A percentile compares a stretch with the other conserved stretches of the same genome.
Conservation (phyloP, 148 eudicot genomes). For the Nyssa sinensis region DNA sequence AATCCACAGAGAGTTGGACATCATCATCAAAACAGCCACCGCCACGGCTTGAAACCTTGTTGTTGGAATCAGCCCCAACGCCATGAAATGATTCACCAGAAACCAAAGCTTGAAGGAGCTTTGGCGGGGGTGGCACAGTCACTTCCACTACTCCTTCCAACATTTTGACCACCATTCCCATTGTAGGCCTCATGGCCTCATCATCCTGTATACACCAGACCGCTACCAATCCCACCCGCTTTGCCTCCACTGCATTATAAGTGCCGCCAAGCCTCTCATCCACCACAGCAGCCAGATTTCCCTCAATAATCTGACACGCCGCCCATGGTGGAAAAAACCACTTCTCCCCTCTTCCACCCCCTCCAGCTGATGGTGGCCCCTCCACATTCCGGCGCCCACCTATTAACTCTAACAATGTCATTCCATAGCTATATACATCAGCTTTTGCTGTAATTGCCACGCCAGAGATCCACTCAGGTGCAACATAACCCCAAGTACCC, state of each 20-base stretch:
- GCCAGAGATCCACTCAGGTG: slow-evolving; percentile 90
- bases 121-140: slow-evolving; percentile 64
- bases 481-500: slow-evolving; percentile 86
- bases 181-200: slow-evolving; percentile 59
- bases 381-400: slow-evolving; percentile 76
- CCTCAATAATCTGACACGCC: slow-evolving; percentile 46
- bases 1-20: slow-evolving; percentile 17
- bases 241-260: slow-evolving; percentile 47
- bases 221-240: slow-evolving; percentile 58
- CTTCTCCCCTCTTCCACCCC: slow-evolving; percentile 37
- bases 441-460: slow-evolving; percentile 74
- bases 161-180: slow-evolving; percentile 87
- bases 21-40: slow-evolving; percentile 23
- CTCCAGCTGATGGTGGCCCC: slow-evolving; percentile 42
- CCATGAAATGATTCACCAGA: slow-evolving; percentile 73
- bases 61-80: slow-evolving; percentile 35
- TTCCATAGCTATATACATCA: slow-evolving; percentile 88
- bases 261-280: slow-evolving; percentile 50
- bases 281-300: slow-evolving; percentile 44
- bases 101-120: slow-evolving; percentile 79
- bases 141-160: slow-evolving; percentile 80
- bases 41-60: slow-evolving; percentile 14
- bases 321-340: slow-evolving; percentile 93
- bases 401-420: slow-evolving; percentile 72
- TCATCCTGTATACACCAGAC: slow-evolving; percentile 90